These are phyloP conservation scores for Saccharum officinarum DNA, from an alignment of 176 grass and related monocot genomes.

Conservation along the genomic window DNA sequence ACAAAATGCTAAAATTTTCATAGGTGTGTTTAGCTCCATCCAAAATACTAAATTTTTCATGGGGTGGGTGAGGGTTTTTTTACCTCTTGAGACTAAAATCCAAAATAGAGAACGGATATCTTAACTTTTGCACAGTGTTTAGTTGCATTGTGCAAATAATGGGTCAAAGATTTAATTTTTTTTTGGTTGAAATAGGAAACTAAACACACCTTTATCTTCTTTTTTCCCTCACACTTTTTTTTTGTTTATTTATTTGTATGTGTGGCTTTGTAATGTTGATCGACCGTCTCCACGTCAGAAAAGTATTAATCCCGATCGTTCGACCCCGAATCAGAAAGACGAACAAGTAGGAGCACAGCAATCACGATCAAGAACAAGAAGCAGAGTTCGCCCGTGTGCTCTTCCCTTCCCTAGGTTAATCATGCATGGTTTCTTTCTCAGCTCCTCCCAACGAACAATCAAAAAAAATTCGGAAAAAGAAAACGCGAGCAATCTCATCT, in stretches of 20 bases:
- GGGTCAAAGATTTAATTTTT: too few relatives aligned
- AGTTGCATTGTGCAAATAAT: too few relatives aligned
- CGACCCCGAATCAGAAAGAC: neutral
- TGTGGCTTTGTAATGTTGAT: neutral
- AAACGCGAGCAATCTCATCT: neutral
- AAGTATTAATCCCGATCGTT: neutral
- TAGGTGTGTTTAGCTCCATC: too few relatives aligned
- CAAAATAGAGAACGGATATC: too few relatives aligned
- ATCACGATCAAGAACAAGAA: neutral
- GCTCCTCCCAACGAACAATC: conserved; percentile 4
- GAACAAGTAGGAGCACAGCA: neutral
- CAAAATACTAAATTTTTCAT: too few relatives aligned
- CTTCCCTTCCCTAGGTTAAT: neutral
- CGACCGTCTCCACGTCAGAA: neutral
- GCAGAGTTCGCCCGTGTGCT: neutral
- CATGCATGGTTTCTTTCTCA: neutral
- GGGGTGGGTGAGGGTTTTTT: too few relatives aligned
- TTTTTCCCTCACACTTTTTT: neutral
- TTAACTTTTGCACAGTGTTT: too few relatives aligned
- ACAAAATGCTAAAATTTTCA: too few relatives aligned
- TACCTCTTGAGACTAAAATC: too few relatives aligned
- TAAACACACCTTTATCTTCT: neutral
- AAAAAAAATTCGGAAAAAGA: neutral
- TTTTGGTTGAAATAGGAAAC: too few relatives aligned
- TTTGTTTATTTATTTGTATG: neutral